Base-by-base conservation (phyloP, 768 basidiomycete species). In the Filobasidium floriforme region DNA sequence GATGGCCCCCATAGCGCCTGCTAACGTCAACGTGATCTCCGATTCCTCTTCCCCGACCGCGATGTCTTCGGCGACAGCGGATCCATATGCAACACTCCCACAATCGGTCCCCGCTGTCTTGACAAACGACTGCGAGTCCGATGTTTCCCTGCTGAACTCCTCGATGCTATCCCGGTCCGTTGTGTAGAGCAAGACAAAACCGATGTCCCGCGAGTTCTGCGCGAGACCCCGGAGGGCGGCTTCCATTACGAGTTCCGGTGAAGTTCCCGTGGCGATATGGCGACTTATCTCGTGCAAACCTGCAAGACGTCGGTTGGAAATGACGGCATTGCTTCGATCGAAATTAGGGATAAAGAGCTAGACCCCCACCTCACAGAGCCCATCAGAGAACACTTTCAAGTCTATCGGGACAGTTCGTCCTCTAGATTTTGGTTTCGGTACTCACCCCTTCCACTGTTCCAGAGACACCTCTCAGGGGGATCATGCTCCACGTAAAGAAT, bases 271-370 rank as follows among this genome's bases (percentile, higher is more conserved):
- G 41, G 62, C 24, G 12, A 63, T 63, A 19, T 40, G 7, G 4
- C 18, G 19, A 26, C 49, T 41, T 4, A 63, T 22, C 11, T 63
- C 62, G 40, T 55, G 49, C 19, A 63, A 12, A 19, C 26, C 24
- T 10, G 18, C n/a, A 10, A 63, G 22, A 29, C 62, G 46, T 37
- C 62, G 46, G 26, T 57, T 57, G 12, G 54, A 19, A 15, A 57
- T 57, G 24, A 57, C 54, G 22, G 54, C 54, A 57, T 24, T 57
- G 29, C 54, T 57, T 28, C 54, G 54, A 32, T 68, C 67, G 40
- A 68, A 68, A 29, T 64, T 63, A 9, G 62, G 62, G 32, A 63
- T 64, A 32, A 57, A 55, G 18, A 68, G 24, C 18, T 60, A 18
- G 9, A 55, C 44, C 40, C 61, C 3, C 32, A 37, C 32, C 32